Percentiles rank a stretch among this genome's conserved stretches.
Conservation (phyloP, 495 filamentous ascomycete species). For the Daldinia childiae region DNA sequence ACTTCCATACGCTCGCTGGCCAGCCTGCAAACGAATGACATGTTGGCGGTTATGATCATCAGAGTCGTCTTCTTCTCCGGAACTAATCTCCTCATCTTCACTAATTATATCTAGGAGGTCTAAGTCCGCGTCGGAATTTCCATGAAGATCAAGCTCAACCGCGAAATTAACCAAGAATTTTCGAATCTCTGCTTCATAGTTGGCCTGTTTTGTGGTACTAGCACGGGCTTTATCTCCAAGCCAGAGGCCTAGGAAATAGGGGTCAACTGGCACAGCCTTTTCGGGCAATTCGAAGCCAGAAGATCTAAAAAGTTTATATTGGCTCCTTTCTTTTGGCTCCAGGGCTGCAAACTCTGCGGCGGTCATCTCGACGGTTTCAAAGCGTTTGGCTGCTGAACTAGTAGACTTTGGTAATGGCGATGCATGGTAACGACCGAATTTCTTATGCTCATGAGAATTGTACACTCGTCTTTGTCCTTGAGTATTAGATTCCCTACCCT, state of each 20-base stretch:
- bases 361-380: slow-evolving; percentile 55
- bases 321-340: slow-evolving; percentile 41
- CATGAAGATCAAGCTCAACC: slow-evolving; percentile 1
- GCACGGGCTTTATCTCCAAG: background rate
- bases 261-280: background rate
- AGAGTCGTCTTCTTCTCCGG: slow-evolving; percentile 2
- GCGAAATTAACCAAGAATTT: background rate
- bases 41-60: background rate
- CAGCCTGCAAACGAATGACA: background rate
- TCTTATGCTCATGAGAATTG: background rate
- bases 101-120: background rate
- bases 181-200: background rate
- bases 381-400: slow-evolving; percentile 24
- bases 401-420: background rate
- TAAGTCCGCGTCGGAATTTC: background rate
- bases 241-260: slow-evolving; percentile 9
- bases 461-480: background rate
- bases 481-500: background rate
- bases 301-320: slow-evolving; percentile 43
- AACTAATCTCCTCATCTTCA: background rate
- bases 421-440: background rate
- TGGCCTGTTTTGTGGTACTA: background rate
- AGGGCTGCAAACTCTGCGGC: slow-evolving; percentile 55
- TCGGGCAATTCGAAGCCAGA: slow-evolving; percentile 18
- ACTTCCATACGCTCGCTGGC: background rate